Base-by-base conservation (phyloP, 2,329 filamentous ascomycete species). In the Paracoccidioides lutzii region DNA sequence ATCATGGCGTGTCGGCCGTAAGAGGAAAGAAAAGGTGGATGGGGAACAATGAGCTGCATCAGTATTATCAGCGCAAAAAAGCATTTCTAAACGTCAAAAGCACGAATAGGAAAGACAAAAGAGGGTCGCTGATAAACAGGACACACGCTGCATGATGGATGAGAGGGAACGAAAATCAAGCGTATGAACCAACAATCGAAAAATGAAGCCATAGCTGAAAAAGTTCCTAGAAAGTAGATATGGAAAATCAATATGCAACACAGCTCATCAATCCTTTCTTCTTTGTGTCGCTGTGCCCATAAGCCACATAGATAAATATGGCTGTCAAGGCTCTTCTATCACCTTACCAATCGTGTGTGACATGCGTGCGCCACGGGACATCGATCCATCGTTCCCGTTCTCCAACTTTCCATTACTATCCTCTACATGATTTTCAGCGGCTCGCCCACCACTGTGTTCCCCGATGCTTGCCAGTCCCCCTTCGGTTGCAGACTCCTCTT, bases 401-500 rank as follows among this genome's bases (percentile, higher is more conserved):
- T 48, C 52, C 45, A 43, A 44, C 12, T 56, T 59, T 50, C 33
- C 40, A 22, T 37, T 33, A 7, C 44, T 35, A 28, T 54, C 44
- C 48, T 38, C 49, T 42, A 33, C 30, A 15, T 38, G 32, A 22
- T 57, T 50, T 43, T 57, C 57, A 15, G 59, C 48, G 7, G 33
- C 48, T 41, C 57, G 54, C 8, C 57, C 59, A 22, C 22, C 22
- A n/a, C 61, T 58, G 41, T 64, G 60, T 53, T 63, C 62, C 8
- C 61, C 60, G 43, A 65, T 63, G 51, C 59, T 64, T 6, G 60
- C 60, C 6, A 63, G 59, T 48, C 58, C 58, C 8, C 57, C 51
- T 52, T 73, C 70, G 0, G 66, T 65, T 1, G 68, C 67, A 9
- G 66, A 60, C 55, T 95, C 90, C 67, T 95, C 90, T 70, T 90